Evolutionary conservation across 768 basidiomycete species (phyloP).

Genomic region (Auriscalpium vulgare): DNA sequence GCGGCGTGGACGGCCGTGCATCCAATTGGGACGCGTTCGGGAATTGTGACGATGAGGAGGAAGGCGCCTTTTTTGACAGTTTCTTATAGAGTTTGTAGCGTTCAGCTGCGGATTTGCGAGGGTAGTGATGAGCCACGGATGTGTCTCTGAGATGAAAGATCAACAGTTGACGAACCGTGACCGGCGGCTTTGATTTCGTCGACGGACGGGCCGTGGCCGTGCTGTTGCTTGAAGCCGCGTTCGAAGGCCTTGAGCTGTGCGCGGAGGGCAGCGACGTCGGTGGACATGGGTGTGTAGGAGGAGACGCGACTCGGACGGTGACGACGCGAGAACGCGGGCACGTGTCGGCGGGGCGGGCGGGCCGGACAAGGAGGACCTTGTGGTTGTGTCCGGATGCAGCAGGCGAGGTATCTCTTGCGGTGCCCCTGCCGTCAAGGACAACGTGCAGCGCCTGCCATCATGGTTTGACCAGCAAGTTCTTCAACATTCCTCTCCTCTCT

Average conservation of each 20-base stretch:
- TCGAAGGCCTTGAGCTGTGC: conserved; percentile 77
- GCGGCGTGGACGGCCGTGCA: conserved; percentile 26
- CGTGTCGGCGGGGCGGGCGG: conserved; percentile 1
- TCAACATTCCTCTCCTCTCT: no score
- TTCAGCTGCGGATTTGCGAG: conserved; percentile 40
- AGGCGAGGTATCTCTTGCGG: no score
- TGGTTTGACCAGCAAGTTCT: no score
- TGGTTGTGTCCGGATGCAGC: no score
- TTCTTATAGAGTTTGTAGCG: conserved; percentile 82
- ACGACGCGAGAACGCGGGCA: conserved; percentile 4
- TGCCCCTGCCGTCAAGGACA: no score
- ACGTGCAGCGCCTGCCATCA: no score
- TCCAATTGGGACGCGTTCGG: conserved; percentile 28
- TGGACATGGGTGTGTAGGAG: conserved; percentile 22
- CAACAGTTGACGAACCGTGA: conserved; percentile 49
- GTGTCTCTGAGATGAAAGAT: conserved; percentile 1
- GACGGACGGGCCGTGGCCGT: conserved; percentile 54
- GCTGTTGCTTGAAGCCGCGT: conserved; percentile 46
- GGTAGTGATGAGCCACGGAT: conserved; percentile 11
- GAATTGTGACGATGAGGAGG: conserved; percentile 16
- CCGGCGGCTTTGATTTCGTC: conserved; percentile 61
- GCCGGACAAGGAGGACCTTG: no score
- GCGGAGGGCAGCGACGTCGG: conserved; percentile 36
- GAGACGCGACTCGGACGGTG: not conserved
- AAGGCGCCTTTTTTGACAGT: conserved; percentile 42